A percentile compares a stretch with the other conserved stretches of the same genome.
Evolutionary conservation across 805 yeast genomes (phyloP).

Genomic region (Yamadazyma tumulicola): DNA sequence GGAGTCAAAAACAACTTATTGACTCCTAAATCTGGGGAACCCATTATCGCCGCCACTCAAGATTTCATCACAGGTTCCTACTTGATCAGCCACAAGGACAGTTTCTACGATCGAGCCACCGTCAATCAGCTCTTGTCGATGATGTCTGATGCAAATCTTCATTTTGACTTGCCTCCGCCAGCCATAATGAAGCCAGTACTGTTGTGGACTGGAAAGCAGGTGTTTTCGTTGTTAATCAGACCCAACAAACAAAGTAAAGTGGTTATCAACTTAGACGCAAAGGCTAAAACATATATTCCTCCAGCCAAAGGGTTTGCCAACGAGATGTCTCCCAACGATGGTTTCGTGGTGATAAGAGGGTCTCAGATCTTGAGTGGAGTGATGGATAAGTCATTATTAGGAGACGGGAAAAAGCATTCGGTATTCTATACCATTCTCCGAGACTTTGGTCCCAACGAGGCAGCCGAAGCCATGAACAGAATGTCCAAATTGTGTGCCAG

Average conservation of each 20-base stretch:
- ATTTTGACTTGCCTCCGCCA: constrained; percentile 95
- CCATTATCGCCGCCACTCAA: constrained; percentile 98
- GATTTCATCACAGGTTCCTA: constrained; percentile 98
- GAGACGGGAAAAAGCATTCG: constrained; percentile 97
- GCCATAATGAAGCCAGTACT: constrained; percentile 83
- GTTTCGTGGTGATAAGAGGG: constrained; percentile 86
- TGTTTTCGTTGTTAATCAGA: constrained; percentile 79
- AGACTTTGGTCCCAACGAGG: constrained; percentile 96
- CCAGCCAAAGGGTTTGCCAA: constrained; percentile 70
- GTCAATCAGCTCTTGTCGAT: constrained; percentile 79
- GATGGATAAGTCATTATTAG: constrained; percentile 94
- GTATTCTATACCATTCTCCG: constrained; percentile 92
- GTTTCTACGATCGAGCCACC: constrained; percentile 84
- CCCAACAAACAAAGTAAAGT: constrained; percentile 80
- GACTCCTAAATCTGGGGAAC: constrained; percentile 98
- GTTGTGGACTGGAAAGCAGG: constrained; percentile 97
- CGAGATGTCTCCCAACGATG: constrained; percentile 98
- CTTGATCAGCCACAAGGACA: constrained; percentile 87
- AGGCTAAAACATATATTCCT: constrained; percentile 85
- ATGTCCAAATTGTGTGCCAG: constrained; percentile 99
- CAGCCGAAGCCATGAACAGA: constrained; percentile 94
- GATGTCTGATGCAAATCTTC: constrained; percentile 92
- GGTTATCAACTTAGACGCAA: constrained; percentile 87
- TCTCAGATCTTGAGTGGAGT: constrained; percentile 87
- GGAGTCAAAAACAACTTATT: constrained; percentile 93